phyloP scores from a whole-genome alignment of 2,329 filamentous ascomycete species.

The Penicillium sp. region DNA sequence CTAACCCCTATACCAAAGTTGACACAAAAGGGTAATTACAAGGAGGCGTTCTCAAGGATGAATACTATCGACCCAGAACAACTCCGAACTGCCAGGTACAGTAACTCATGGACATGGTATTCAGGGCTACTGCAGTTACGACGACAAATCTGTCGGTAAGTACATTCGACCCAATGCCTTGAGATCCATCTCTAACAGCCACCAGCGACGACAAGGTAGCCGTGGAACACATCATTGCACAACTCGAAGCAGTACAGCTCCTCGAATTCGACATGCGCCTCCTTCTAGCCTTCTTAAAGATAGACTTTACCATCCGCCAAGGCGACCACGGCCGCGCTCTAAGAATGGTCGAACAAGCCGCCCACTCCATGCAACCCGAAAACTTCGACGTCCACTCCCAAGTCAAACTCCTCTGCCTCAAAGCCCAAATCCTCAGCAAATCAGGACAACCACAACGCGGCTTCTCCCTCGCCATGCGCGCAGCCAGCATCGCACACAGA shows the following conservation, averaged over 20 bases:
- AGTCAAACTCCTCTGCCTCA: conserved; percentile 67
- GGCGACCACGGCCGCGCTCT: conserved; percentile 54
- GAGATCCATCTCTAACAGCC: conserved; percentile 17
- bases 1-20: conserved; percentile 38
- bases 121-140: conserved; percentile 43
- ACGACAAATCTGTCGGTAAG: conserved; percentile 43
- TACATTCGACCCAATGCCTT: neutral
- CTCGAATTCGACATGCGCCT: conserved; percentile 59
- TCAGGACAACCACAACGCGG: conserved; percentile 68
- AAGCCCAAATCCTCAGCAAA: conserved; percentile 65
- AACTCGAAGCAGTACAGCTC: conserved; percentile 52
- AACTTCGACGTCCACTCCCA: conserved; percentile 64
- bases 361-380: conserved; percentile 51
- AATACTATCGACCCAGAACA: conserved; percentile 58
- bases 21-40: conserved; percentile 65
- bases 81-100: conserved; percentile 69
- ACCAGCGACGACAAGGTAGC: conserved; percentile 54
- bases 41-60: conserved; percentile 61
- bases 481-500: conserved; percentile 68
- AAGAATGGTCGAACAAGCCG: conserved; percentile 51
- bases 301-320: conserved; percentile 56
- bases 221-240: conserved; percentile 55
- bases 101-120: conserved; percentile 54
- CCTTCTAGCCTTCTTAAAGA: conserved; percentile 56
- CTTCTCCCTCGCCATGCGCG: conserved; percentile 72